A percentile compares a stretch with the other conserved stretches of the same genome.
Conservation (phyloP, 805 yeast species). For the Candida multigemmis region DNA sequence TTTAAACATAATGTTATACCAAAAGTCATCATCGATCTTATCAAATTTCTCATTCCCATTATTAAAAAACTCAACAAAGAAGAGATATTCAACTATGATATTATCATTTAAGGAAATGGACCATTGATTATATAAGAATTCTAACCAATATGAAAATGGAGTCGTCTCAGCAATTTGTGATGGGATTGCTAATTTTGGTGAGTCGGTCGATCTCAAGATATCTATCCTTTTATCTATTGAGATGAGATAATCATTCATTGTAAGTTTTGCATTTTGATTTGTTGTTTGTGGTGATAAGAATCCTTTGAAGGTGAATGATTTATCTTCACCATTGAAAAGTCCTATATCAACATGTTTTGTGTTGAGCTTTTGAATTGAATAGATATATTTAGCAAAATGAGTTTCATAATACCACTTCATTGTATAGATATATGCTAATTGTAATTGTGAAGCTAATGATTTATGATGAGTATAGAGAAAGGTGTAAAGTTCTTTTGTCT, state of each 20-base stretch:
- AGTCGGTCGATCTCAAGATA: slow-evolving; percentile 36
- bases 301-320: slow-evolving; percentile 1
- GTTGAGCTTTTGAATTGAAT: slow-evolving; percentile 59
- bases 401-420: slow-evolving; percentile 90
- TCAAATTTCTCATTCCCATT: slow-evolving; percentile 30
- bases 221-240: slow-evolving; percentile 51
- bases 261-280: slow-evolving; percentile 6
- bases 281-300: neutral
- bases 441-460: slow-evolving; percentile 61
- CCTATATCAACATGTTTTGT: slow-evolving; percentile 46
- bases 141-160: slow-evolving; percentile 58
- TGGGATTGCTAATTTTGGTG: slow-evolving; percentile 53
- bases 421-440: slow-evolving; percentile 75
- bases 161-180: slow-evolving; percentile 82
- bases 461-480: slow-evolving; percentile 50
- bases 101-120: slow-evolving; percentile 69
- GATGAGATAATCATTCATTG: slow-evolving; percentile 42
- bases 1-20: slow-evolving; percentile 29
- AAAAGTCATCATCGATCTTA: slow-evolving; percentile 14
- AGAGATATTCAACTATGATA: slow-evolving; percentile 65
- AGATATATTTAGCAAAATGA: slow-evolving; percentile 67
- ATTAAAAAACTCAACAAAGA: slow-evolving; percentile 63
- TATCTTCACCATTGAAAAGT: slow-evolving; percentile 41
- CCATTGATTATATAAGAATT: slow-evolving; percentile 64
- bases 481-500: slow-evolving; percentile 50